Base-by-base conservation (phyloP, 768 basidiomycete species). In the Naganishia vaughanmartiniae region DNA sequence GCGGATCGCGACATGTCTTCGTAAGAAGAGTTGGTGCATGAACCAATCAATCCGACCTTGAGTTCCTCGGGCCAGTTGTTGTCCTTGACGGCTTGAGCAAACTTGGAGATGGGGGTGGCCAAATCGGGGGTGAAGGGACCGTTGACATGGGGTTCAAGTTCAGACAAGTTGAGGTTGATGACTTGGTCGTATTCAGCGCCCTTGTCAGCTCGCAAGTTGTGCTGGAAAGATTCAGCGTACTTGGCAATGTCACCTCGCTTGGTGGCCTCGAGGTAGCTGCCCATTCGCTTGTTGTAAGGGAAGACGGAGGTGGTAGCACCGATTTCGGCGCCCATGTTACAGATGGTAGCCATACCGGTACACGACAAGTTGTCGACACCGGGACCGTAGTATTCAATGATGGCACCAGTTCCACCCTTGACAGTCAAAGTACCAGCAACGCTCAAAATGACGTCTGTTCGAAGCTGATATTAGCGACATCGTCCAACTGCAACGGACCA, bases 241-340 rank as follows among this genome's bases (percentile, higher is more conserved):
- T 87, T 84, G 74, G 90, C 93, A 72, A 97, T 94, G 53, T 90
- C 87, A 30, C 83, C 80, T 74, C 96, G 93, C 81, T 91, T 91
- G 75, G 96, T 99, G n/a, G 95, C 95, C 71, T 90, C 87, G 81
- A 99, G 85, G 84, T 97, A 99, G 80, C 89, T 86, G 77, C 80
- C 86, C 96, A 98, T 98, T 78, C 94, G 92, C 74, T 84, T 81
- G 85, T 98, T 99, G 89, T 90, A 98, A 77, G 96, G 96, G 92
- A 99, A 99, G 76, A 98, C 83, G 21, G 95, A 97, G 26, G 96
- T 98, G 12, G 96, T 99, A 45, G 96, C 96, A 81, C 95, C 95
- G 78, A 98, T 97, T 83, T 99, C 95, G 76, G 95, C 95, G 86
- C 95, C 95, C 95, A 98, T 99, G 88, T 97, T 99, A 83, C 95